Evolutionary conservation across 1,284 basidiomycete genomes (phyloP).

Genomic region (Boletellus dicymbophilus): DNA sequence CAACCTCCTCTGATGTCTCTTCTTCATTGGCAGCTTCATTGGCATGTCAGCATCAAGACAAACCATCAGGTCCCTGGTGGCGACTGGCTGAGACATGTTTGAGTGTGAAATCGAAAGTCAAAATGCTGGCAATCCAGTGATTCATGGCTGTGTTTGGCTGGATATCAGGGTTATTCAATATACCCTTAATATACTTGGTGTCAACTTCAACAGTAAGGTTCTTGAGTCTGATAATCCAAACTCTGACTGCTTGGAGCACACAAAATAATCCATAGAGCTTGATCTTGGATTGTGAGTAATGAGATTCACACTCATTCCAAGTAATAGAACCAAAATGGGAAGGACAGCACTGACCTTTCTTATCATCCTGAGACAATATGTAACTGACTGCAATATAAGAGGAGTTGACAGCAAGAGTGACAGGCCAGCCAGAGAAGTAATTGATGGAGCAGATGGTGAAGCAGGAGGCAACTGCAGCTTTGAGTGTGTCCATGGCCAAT

Average conservation of each 20-base stretch:
- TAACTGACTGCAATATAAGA: conserved; percentile 35
- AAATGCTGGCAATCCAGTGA: background rate
- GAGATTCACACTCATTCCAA: background rate
- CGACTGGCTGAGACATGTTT: background rate
- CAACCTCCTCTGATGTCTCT: no score
- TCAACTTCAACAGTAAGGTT: background rate
- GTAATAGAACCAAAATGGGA: background rate
- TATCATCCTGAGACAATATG: conserved; percentile 33
- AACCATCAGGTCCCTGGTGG: background rate
- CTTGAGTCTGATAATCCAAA: background rate
- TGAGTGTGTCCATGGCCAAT: conserved; percentile 28
- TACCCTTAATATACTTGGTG: background rate
- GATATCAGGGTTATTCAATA: background rate
- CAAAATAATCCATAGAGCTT: background rate
- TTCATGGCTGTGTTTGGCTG: background rate
- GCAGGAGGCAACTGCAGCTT: conserved; percentile 20
- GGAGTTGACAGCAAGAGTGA: conserved; percentile 40
- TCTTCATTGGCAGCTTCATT: no score
- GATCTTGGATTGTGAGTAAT: background rate
- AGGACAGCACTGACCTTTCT: conserved; percentile 14
- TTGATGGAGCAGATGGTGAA: conserved; percentile 33
- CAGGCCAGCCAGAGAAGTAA: conserved; percentile 25
- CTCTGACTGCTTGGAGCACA: background rate
- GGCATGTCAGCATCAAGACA: background rate
- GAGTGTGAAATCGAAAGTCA: background rate